These are phyloP conservation scores for Trypanosoma caninum DNA, from an alignment of 208 protist species.

Conservation along the genomic window DNA sequence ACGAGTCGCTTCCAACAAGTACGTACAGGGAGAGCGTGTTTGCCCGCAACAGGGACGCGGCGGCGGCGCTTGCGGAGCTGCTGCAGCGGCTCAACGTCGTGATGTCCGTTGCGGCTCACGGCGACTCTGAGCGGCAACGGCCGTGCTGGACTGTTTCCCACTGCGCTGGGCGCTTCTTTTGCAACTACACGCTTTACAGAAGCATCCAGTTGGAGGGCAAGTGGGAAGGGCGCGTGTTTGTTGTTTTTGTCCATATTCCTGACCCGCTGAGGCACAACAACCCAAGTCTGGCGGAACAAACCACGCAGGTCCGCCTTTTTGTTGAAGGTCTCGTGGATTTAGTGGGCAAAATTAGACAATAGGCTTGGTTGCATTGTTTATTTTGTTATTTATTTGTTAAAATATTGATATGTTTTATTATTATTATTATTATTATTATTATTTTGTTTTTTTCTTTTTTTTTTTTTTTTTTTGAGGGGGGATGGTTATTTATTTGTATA, in stretches of 20 bases:
- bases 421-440: slow-evolving; percentile 18
- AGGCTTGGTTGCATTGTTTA: no score
- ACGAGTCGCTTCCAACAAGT: slow-evolving; percentile 26
- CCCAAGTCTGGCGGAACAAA: slow-evolving; percentile 17
- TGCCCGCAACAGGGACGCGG: slow-evolving; percentile 13
- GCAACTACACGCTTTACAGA: slow-evolving; percentile 67
- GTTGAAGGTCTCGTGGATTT: slow-evolving; percentile 9
- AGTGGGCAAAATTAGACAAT: slow-evolving; percentile 1
- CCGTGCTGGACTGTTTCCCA: slow-evolving; percentile 48
- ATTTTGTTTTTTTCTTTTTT: slow-evolving; percentile 12
- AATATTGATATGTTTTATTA: neutral
- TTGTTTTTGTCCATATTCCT: slow-evolving; percentile 56
- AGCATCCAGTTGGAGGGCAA: slow-evolving; percentile 45
- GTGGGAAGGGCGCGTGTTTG: slow-evolving; percentile 29
- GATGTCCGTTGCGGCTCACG: slow-evolving; percentile 7
- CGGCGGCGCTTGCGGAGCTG: slow-evolving; percentile 18
- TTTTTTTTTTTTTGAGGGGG: neutral
- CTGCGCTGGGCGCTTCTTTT: slow-evolving; percentile 67
- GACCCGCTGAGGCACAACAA: slow-evolving; percentile 24
- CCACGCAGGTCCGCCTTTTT: slow-evolving; percentile 9
- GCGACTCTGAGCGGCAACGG: slow-evolving; percentile 14
- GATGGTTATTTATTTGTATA: neutral
- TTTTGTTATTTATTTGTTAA: neutral
- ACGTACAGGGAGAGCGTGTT: slow-evolving; percentile 42
- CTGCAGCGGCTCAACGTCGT: slow-evolving; percentile 29